Percentiles rank a stretch among this genome's conserved stretches.
phyloP scores from a whole-genome alignment of 805 yeast species.

The Wickerhamiella dianesei region DNA sequence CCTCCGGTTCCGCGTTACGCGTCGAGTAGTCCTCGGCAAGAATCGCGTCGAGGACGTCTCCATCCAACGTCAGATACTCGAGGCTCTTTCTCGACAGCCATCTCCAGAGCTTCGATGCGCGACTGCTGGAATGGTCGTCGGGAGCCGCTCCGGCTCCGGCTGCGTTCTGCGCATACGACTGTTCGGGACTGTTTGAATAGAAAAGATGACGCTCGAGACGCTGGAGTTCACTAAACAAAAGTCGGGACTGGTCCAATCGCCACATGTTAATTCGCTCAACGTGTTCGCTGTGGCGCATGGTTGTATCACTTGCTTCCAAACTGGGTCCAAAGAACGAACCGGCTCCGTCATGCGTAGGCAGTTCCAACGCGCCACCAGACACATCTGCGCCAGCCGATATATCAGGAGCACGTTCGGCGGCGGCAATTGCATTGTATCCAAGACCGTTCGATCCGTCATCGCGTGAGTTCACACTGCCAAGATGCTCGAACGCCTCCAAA shows the following conservation, averaged over 20 bases:
- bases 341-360: conserved; percentile 26
- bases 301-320: neutral
- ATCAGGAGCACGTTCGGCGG: neutral
- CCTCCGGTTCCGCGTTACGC: neutral
- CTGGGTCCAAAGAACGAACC: conserved; percentile 20
- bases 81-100: conserved; percentile 8
- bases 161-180: neutral
- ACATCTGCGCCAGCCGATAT: too few species aligned
- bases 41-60: conserved; percentile 26
- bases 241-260: conserved; percentile 29
- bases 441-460: neutral
- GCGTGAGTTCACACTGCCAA: neutral
- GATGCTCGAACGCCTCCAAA: conserved; percentile 4
- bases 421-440: neutral
- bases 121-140: neutral
- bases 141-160: neutral
- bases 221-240: conserved; percentile 21
- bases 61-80: conserved; percentile 21
- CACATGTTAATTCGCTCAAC: conserved; percentile 29
- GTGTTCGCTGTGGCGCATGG: conserved; percentile 16
- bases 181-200: neutral
- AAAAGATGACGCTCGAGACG: conserved; percentile 15
- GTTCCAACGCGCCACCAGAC: conserved; percentile 17
- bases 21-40: conserved; percentile 20
- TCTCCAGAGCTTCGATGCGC: conserved; percentile 7